phyloP scores from a whole-genome alignment of 2,329 filamentous ascomycete genomes.

The Verticillium nubilum region DNA sequence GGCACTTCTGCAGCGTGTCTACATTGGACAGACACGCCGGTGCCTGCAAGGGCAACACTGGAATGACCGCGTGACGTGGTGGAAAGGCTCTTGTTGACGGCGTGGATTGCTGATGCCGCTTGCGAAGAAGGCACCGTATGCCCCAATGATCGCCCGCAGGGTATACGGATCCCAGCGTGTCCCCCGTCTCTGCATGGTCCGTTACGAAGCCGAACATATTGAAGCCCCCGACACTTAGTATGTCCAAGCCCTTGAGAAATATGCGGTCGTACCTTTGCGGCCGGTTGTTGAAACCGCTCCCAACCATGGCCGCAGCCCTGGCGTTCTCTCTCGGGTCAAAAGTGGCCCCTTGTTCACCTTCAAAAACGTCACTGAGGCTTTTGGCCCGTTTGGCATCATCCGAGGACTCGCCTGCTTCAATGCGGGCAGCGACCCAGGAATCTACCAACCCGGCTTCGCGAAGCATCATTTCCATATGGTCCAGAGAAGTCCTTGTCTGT shows the following conservation, averaged over 20 bases:
- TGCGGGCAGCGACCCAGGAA: conserved; percentile 40
- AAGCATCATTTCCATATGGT: conserved; percentile 40
- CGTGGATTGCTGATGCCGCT: neutral
- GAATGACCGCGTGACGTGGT: conserved; percentile 15
- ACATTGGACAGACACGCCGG: conserved; percentile 22
- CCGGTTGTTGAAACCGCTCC: conserved; percentile 40
- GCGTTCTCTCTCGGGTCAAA: conserved; percentile 55
- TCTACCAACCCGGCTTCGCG: conserved; percentile 43
- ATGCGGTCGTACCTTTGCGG: conserved; percentile 65
- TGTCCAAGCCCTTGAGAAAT: conserved; percentile 38
- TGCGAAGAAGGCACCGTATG: conserved; percentile 36
- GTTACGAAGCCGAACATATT: conserved; percentile 51
- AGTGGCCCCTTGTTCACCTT: conserved; percentile 60
- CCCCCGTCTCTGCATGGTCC: conserved; percentile 7
- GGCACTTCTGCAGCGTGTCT: conserved; percentile 28
- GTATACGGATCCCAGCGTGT: neutral
- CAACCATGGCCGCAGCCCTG: conserved; percentile 46
- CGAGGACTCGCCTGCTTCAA: conserved; percentile 36
- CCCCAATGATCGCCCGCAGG: conserved; percentile 56
- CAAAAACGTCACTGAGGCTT: conserved; percentile 30
- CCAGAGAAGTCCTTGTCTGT: conserved; percentile 36
- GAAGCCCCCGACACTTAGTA: conserved; percentile 37
- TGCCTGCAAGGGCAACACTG: conserved; percentile 26
- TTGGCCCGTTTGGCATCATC: conserved; percentile 17
- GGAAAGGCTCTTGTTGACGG: neutral